A percentile compares a stretch with the other conserved stretches of the same genome.
Conservation (phyloP, 768 basidiomycete species). For the Collybia sordida region DNA sequence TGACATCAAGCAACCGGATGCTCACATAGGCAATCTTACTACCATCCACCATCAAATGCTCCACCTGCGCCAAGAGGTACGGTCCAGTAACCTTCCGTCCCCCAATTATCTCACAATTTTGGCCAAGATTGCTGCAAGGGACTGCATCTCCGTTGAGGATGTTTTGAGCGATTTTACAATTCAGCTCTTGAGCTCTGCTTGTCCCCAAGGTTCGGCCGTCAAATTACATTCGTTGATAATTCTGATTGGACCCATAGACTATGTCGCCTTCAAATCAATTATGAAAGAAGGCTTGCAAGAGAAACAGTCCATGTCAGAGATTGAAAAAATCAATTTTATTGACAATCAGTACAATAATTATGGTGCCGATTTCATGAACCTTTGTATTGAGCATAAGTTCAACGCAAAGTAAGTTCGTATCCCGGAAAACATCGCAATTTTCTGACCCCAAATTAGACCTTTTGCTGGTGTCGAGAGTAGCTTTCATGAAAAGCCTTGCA, state of each 20-base stretch:
- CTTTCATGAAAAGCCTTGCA: constrained; percentile 21
- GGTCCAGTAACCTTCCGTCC: constrained; percentile 12
- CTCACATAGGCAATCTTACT: constrained; percentile 13
- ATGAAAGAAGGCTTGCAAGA: constrained; percentile 38
- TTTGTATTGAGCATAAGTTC: constrained; percentile 33
- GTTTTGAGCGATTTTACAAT: constrained; percentile 35
- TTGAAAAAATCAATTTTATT: constrained; percentile 32
- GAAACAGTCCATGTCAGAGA: constrained; percentile 36
- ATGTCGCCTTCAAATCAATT: constrained; percentile 29
- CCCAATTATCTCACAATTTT: not conserved
- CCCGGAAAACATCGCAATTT: not conserved
- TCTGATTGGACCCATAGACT: constrained; percentile 24
- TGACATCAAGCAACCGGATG: not conserved
- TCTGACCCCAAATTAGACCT: not conserved
- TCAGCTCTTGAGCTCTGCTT: constrained; percentile 33
- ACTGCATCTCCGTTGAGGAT: constrained; percentile 26
- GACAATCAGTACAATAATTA: constrained; percentile 29
- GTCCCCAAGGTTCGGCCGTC: constrained; percentile 39
- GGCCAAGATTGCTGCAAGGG: constrained; percentile 25
- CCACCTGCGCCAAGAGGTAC: constrained; percentile 19
- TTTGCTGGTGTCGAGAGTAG: not conserved
- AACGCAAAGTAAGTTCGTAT: constrained; percentile 8
- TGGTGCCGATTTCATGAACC: constrained; percentile 35
- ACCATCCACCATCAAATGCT: constrained; percentile 23
- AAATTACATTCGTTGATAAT: not conserved